phyloP scores from a whole-genome alignment of 345 rosid genomes.

The Fremontodendron californicum region DNA sequence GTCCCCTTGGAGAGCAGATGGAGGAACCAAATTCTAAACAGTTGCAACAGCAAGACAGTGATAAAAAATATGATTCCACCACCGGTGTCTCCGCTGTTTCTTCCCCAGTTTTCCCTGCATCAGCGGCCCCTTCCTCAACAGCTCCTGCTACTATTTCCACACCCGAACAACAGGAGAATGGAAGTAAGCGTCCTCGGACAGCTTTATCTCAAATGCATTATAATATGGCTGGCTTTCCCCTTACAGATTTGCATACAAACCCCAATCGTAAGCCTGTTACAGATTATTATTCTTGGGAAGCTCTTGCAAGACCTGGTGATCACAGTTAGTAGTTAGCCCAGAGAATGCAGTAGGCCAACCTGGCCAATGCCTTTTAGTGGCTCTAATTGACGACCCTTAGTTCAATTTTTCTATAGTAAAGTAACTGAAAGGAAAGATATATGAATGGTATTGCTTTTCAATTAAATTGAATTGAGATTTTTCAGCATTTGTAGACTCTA shows the following conservation, averaged over 20 bases:
- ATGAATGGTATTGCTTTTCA: not conserved
- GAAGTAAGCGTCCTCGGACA: not conserved
- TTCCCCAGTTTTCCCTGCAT: not conserved
- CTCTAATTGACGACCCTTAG: not conserved
- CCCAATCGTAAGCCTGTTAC: not conserved
- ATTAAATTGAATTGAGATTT: not conserved
- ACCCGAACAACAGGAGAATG: not conserved
- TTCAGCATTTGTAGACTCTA: too few relatives aligned
- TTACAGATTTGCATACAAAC: not conserved
- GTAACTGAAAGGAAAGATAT: not conserved
- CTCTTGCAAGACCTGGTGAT: not conserved
- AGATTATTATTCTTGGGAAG: not conserved
- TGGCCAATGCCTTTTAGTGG: not conserved
- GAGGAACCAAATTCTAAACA: not conserved
- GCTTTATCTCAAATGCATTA: not conserved
- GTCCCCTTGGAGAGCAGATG: not conserved
- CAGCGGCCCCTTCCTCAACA: not conserved
- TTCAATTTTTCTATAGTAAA: not conserved
- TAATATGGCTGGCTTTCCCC: not conserved
- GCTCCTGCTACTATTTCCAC: not conserved
- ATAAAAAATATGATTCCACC: not conserved
- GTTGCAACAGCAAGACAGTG: not conserved
- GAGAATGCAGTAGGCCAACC: not conserved
- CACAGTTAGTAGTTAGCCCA: not conserved
- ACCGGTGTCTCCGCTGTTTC: not conserved